A percentile compares a stretch with the other conserved stretches of the same genome.
phyloP scores from a whole-genome alignment of 2,329 filamentous ascomycete genomes.

The Paramyrothecium sp. region DNA sequence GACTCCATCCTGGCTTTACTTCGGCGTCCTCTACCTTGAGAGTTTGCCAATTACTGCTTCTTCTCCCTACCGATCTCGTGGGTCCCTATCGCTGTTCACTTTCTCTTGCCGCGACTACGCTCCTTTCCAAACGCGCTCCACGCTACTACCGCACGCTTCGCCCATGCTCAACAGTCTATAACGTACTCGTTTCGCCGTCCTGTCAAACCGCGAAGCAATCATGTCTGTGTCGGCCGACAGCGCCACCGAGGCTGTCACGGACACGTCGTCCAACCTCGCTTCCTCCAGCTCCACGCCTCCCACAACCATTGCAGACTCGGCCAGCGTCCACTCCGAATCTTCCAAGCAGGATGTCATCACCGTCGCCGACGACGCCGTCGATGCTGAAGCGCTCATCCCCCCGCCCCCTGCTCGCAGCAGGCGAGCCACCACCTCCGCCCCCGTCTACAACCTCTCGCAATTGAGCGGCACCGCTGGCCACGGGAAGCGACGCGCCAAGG shows the following conservation, averaged over 20 bases:
- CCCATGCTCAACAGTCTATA: too few relatives aligned
- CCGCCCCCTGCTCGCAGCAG: conserved; percentile 40
- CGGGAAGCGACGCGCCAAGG: conserved; percentile 53
- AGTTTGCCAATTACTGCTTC: too few relatives aligned
- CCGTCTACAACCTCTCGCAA: conserved; percentile 66
- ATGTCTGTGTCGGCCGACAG: conserved; percentile 26
- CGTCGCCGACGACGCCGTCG: conserved; percentile 22
- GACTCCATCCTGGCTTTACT: conserved; percentile 11
- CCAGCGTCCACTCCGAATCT: conserved; percentile 51
- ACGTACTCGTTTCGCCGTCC: too few relatives aligned
- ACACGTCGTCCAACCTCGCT: conserved; percentile 51
- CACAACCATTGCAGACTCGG: conserved; percentile 63
- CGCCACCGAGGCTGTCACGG: conserved; percentile 22
- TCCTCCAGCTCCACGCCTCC: conserved; percentile 63
- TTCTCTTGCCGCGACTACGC: too few relatives aligned
- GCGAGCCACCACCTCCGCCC: conserved; percentile 53
- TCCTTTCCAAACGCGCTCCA: too few relatives aligned
- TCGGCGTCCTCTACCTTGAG: too few relatives aligned
- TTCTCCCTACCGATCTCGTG: too few relatives aligned
- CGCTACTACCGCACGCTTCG: too few relatives aligned
- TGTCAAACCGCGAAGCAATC: conserved; percentile 21
- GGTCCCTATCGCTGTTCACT: too few relatives aligned
- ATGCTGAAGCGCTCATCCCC: conserved; percentile 23
- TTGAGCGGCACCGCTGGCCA: conserved; percentile 62
- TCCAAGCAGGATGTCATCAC: conserved; percentile 36